Evolutionary conservation across 805 yeast species (phyloP).

Genomic region (Zygoascus tannicola): DNA sequence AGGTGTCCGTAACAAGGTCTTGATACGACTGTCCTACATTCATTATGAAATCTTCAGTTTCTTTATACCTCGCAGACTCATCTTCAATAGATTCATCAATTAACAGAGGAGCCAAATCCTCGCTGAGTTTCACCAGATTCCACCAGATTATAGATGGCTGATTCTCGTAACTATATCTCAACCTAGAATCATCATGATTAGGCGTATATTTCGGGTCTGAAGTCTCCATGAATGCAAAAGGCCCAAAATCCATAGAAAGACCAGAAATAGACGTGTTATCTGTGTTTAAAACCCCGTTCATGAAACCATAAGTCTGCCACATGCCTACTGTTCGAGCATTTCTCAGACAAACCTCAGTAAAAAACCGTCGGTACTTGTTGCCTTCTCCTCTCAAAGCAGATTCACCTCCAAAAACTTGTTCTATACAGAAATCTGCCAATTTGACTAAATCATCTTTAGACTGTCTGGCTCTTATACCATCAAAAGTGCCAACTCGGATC

Average conservation of each 20-base stretch:
- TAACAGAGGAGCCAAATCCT: conserved; percentile 67
- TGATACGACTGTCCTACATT: conserved; percentile 58
- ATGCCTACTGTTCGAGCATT: conserved; percentile 72
- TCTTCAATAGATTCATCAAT: conserved; percentile 34
- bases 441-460: conserved; percentile 53
- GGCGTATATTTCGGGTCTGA: conserved; percentile 79
- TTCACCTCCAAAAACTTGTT: conserved; percentile 44
- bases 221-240: conserved; percentile 82
- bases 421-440: conserved; percentile 65
- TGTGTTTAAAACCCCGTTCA: conserved; percentile 90
- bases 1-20: conserved; percentile 47
- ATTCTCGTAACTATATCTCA: conserved; percentile 71
- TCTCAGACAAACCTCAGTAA: conserved; percentile 56
- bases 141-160: conserved; percentile 88
- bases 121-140: conserved; percentile 81
- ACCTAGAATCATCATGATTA: conserved; percentile 71
- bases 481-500: conserved; percentile 85
- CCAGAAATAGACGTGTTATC: conserved; percentile 92
- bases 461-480: conserved; percentile 64
- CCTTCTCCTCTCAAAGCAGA: conserved; percentile 22
- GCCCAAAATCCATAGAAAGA: conserved; percentile 85
- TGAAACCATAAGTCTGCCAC: conserved; percentile 87
- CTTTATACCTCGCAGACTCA: conserved; percentile 42
- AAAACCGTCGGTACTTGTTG: conserved; percentile 55
- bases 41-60: conserved; percentile 58